These are phyloP conservation scores for Millerago galiae DNA, from an alignment of 805 yeast species.

Conservation along the genomic window DNA sequence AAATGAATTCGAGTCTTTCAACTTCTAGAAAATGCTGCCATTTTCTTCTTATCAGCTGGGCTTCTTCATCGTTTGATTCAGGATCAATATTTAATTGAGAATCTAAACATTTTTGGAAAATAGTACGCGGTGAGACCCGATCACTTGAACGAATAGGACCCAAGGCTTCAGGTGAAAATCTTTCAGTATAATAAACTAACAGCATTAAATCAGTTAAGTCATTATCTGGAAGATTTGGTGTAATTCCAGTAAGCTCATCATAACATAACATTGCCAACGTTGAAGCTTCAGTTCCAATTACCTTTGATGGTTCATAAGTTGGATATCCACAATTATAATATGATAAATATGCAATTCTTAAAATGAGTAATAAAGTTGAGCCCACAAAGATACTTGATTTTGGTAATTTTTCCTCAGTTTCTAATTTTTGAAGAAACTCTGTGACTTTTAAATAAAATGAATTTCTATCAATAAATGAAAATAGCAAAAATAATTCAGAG, in stretches of 20 bases:
- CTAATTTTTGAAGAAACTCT: slow-evolving; percentile 1
- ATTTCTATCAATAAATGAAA: slow-evolving; percentile 1
- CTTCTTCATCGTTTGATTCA: background rate
- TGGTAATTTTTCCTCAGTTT: background rate
- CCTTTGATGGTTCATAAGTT: background rate
- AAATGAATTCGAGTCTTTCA: slow-evolving; percentile 4
- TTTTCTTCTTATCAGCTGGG: slow-evolving; percentile 2
- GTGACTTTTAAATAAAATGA: slow-evolving; percentile 1
- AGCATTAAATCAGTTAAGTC: slow-evolving; percentile 2
- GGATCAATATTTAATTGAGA: slow-evolving; percentile 1
- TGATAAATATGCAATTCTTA: slow-evolving; percentile 6
- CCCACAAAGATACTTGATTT: background rate
- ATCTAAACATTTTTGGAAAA: background rate
- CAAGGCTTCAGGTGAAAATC: slow-evolving; percentile 4
- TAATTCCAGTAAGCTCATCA: background rate
- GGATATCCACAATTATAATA: slow-evolving; percentile 4
- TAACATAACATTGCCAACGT: slow-evolving; percentile 5
- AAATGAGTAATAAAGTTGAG: background rate
- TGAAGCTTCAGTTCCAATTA: slow-evolving; percentile 3
- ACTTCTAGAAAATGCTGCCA: slow-evolving; percentile 4
- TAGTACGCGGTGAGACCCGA: background rate
- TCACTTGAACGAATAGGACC: slow-evolving; percentile 1
- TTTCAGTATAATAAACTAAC: slow-evolving; percentile 2
- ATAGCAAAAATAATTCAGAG: slow-evolving; percentile 3
- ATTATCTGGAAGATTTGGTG: background rate